Evolutionary conservation across 1,284 basidiomycete species (phyloP), one percentile per base, ranked within the genome.

Genomic region (Polyporus tsugae): DNA sequence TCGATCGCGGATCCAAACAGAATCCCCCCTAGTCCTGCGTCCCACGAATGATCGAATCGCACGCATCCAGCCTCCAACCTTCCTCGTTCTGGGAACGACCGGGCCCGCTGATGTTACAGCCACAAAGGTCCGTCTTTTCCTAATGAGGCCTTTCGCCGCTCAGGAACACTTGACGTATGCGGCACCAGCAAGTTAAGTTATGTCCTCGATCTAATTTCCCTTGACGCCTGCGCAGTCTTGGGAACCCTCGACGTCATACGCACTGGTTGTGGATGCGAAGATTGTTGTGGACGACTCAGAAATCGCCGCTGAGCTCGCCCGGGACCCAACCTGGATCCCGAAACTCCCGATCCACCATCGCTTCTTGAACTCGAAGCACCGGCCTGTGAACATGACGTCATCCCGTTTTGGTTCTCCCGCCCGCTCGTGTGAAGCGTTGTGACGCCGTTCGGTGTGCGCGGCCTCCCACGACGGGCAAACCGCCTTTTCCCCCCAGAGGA

Each of bases 201-300:
- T 25, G 22, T 49, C 22, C 22, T 55, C 52, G 29, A 15, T 29
- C 25, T 22, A 11, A 1, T 10, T 46, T 15, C 19, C n/a, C 29
- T 17, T 19, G 15, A 33, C 52, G 29, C 29, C 29, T 13, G 17
- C 29, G 52, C 29, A 17, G 22, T 13, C 10, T 55, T 29, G 5
- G 25, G 29, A 35, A 55, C 52, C 52, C 52, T 55, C 29, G 52
- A 55, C 52, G 52, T 55, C 52, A 55, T 55, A 55, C 17, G 52
- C 52, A 55, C 29, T 55, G 52, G 17, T 55, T 55, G 52, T 55
- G 52, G 22, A 19, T 13, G 15, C 15, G 29, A 55, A 29, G 52
- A 35, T 17, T 33, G 15, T 33, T 29, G 52, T 33, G 52, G 29
- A 25, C 46, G 46, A 49, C 46, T 10, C n/a, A 49, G 46, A 6